phyloP scores from a whole-genome alignment of 257 asterid species.

The Gentiana dahurica region DNA sequence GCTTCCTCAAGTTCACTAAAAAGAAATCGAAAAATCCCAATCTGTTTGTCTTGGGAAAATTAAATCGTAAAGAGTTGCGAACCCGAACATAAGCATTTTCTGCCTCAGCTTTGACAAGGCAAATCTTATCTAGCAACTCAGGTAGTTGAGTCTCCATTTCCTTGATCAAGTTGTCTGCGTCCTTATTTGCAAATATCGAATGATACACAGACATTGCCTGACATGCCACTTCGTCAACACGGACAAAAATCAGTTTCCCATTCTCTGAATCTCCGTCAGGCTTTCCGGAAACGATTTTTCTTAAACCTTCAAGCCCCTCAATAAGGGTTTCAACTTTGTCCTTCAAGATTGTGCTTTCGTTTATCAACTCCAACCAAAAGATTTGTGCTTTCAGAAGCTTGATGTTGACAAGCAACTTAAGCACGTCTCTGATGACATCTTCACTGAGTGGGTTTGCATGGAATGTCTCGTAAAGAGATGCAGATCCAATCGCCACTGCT shows the following conservation, averaged over 20 bases:
- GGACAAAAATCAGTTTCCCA: background rate
- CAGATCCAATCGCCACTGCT: too few species aligned
- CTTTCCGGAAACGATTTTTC: background rate
- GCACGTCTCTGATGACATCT: too few species aligned
- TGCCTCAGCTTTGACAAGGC: background rate
- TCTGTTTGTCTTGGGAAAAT: conserved; percentile 3
- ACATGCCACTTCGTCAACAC: background rate
- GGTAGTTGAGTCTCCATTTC: background rate
- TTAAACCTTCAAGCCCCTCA: background rate
- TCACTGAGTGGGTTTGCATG: too few species aligned
- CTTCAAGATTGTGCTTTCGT: too few species aligned
- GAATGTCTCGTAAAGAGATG: too few species aligned
- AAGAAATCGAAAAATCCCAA: background rate
- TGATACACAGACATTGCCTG: background rate
- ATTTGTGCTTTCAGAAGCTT: background rate
- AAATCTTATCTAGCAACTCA: background rate
- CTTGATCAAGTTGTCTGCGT: background rate
- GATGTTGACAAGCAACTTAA: background rate
- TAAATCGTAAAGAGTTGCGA: background rate
- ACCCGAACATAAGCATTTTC: background rate
- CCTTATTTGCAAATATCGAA: background rate
- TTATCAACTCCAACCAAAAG: background rate
- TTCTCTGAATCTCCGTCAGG: background rate
- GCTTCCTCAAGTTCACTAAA: background rate
- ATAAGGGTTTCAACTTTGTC: background rate